Conservation (phyloP, 225 moss, liverwort and hornwort genomes). For the Rhytidiadelphus loreus region DNA sequence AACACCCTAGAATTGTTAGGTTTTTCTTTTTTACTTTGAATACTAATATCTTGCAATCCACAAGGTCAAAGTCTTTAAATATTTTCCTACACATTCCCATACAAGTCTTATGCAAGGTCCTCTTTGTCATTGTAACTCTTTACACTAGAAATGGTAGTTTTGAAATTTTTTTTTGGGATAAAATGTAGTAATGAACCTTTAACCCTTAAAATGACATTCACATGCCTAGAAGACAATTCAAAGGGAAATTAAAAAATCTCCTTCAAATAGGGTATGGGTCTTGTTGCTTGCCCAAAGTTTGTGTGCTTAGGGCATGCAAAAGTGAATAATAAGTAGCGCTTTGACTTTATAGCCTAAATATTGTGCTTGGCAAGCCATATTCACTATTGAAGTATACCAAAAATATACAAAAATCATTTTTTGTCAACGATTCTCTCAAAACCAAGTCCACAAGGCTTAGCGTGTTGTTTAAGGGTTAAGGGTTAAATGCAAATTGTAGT, state of each 20-base stretch:
- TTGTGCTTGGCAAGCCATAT: not conserved
- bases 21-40: not conserved
- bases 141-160: accelerated
- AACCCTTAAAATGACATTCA: not conserved
- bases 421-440: not conserved
- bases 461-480: accelerated
- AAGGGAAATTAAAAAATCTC: too few relatives aligned
- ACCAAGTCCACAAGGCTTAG: accelerated
- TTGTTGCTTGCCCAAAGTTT: not conserved
- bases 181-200: not conserved
- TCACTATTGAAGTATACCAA: not conserved
- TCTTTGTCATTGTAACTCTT: not conserved
- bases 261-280: accelerated
- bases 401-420: not conserved
- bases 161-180: not conserved
- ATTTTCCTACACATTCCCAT: not conserved
- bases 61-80: not conserved
- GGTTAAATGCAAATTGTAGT: accelerated
- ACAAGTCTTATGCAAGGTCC: too few relatives aligned
- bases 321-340: not conserved
- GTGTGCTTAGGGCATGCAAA: accelerated
- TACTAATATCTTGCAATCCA: not conserved
- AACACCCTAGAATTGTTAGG: accelerated
- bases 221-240: accelerated
- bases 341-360: not conserved